Percentiles rank a stretch among this genome's conserved stretches.
Evolutionary conservation across 805 yeast genomes (phyloP).

Genomic region (Saccharomyces eubayanus): DNA sequence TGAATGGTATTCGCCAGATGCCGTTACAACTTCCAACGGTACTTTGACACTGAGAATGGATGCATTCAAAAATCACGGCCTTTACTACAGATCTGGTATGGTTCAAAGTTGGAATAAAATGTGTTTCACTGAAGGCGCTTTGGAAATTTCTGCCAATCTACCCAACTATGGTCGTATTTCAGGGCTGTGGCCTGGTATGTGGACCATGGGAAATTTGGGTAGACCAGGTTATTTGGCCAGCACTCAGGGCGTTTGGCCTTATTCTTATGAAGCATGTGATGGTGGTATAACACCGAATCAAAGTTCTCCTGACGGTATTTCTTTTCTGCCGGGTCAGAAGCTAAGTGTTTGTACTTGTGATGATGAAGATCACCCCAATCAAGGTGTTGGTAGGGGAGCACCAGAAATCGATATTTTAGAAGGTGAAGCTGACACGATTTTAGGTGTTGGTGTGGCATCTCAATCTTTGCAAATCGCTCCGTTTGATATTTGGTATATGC

Average conservation of each 20-base stretch:
- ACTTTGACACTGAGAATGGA: conserved; percentile 63
- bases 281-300: conserved; percentile 94
- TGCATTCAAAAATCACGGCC: conserved; percentile 69
- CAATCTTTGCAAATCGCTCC: conserved; percentile 94
- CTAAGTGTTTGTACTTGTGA: conserved; percentile 70
- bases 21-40: conserved; percentile 69
- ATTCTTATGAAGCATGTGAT: conserved; percentile 78
- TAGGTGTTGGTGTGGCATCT: conserved; percentile 66
- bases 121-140: conserved; percentile 76
- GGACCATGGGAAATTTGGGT: conserved; percentile 91
- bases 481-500: conserved; percentile 86
- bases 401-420: conserved; percentile 92
- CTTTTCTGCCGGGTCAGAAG: conserved; percentile 78
- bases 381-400: conserved; percentile 85
- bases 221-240: conserved; percentile 85
- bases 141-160: conserved; percentile 68
- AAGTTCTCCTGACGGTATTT: conserved; percentile 81
- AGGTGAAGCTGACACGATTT: conserved; percentile 58
- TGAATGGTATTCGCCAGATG: conserved; percentile 96
- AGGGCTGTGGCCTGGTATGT: conserved; percentile 94
- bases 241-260: conserved; percentile 94
- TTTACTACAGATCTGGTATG: conserved; percentile 86
- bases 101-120: conserved; percentile 85
- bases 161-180: conserved; percentile 72
- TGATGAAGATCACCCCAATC: conserved; percentile 80